Percentiles rank a stretch among this genome's conserved stretches.
Evolutionary conservation across 805 yeast species (phyloP).

Genomic region (Metschnikowia vanudenii): DNA sequence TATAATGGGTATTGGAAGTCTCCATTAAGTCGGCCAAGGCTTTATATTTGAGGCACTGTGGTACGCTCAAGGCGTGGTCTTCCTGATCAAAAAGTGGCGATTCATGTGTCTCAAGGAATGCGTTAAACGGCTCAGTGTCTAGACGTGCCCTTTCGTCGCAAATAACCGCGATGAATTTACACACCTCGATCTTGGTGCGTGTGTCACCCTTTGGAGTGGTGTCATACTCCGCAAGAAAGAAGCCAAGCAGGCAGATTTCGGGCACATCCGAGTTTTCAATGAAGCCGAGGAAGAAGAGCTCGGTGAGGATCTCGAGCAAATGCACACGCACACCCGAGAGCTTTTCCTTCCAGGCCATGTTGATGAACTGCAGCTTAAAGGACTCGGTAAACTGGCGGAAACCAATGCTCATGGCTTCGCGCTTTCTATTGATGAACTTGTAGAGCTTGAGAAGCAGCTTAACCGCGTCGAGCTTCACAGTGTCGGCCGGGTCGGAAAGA

Average conservation of each 20-base stretch:
- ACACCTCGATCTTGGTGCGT: conserved; percentile 45
- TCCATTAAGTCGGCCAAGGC: conserved; percentile 18
- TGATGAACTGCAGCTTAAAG: conserved; percentile 62
- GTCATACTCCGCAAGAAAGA: conserved; percentile 12
- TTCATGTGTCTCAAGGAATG: conserved; percentile 29
- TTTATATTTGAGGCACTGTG: conserved; percentile 24
- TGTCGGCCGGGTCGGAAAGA: conserved; percentile 63
- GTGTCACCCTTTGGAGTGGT: conserved; percentile 9
- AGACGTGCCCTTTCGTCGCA: conserved; percentile 41
- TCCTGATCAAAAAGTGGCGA: conserved; percentile 26
- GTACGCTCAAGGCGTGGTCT: conserved; percentile 21
- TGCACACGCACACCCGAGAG: conserved; percentile 54
- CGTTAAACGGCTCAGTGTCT: conserved; percentile 33
- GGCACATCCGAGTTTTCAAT: conserved; percentile 54
- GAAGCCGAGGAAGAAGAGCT: conserved; percentile 58
- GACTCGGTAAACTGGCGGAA: conserved; percentile 77
- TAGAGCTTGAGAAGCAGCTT: conserved; percentile 52
- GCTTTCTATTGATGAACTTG: conserved; percentile 23
- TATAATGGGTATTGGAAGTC: conserved; percentile 13
- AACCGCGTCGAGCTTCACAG: conserved; percentile 65
- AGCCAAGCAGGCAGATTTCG: conserved; percentile 24
- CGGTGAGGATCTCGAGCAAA: conserved; percentile 52
- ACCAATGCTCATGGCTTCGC: conserved; percentile 48
- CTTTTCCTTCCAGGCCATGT: conserved; percentile 47
- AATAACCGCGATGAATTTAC: conserved; percentile 50